Percentiles rank a stretch among this genome's conserved stretches.
phyloP scores from a whole-genome alignment of 1,139 yeast genomes.

The Pichia sp. region DNA sequence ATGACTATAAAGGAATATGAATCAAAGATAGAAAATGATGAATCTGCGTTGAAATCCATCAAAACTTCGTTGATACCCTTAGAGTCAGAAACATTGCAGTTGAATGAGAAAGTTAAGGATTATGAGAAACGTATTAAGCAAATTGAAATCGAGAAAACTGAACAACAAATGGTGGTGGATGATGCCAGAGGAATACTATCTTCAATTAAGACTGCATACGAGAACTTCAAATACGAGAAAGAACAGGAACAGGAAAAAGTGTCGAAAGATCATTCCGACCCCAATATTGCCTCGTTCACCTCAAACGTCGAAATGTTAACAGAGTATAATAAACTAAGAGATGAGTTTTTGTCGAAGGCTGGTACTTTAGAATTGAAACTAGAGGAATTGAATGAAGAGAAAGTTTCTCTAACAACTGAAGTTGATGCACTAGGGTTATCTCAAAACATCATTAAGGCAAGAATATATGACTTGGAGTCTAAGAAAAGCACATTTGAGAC shows the following conservation, averaged over 20 bases:
- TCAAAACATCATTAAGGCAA: conserved; percentile 38
- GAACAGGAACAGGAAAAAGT: conserved; percentile 37
- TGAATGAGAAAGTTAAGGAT: conserved; percentile 44
- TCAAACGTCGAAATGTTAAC: conserved; percentile 31
- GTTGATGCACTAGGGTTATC: conserved; percentile 44
- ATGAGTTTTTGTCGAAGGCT: conserved; percentile 50
- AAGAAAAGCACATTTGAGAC: conserved; percentile 37
- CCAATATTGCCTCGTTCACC: conserved; percentile 3
- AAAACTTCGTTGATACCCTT: conserved; percentile 54
- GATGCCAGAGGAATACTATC: conserved; percentile 46
- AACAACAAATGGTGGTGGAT: conserved; percentile 46
- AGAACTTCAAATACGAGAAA: conserved; percentile 39
- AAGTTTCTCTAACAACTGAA: conserved; percentile 40
- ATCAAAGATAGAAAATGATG: conserved; percentile 34
- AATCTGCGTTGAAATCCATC: conserved; percentile 38
- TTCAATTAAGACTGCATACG: conserved; percentile 41
- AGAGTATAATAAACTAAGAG: conserved; percentile 61
- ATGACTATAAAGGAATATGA: conserved; percentile 33
- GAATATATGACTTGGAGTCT: conserved; percentile 39
- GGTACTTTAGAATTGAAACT: conserved; percentile 59
- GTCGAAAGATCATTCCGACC: conserved; percentile 41
- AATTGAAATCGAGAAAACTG: conserved; percentile 47
- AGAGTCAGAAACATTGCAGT: conserved; percentile 49
- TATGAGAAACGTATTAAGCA: conserved; percentile 52
- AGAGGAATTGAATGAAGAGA: conserved; percentile 43